phyloP scores from a whole-genome alignment of 2,329 filamentous ascomycete genomes.

The Botryotinia narcissicola region DNA sequence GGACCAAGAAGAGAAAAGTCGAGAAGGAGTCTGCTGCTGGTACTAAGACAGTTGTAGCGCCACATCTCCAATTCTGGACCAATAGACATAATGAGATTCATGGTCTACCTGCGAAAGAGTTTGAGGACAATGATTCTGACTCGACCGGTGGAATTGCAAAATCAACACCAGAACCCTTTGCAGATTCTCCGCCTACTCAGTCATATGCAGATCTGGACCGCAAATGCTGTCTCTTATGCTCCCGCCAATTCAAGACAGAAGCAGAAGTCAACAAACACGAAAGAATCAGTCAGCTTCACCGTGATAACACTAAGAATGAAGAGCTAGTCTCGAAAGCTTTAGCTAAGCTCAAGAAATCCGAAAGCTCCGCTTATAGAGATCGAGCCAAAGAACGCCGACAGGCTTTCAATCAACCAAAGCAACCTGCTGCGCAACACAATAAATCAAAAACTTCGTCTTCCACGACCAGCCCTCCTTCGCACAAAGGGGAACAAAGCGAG shows the following conservation, averaged over 20 bases:
- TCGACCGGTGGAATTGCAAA: slow-evolving; percentile 22
- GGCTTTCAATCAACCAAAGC: slow-evolving; percentile 59
- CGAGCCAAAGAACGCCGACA: slow-evolving; percentile 65
- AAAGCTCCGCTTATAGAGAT: slow-evolving; percentile 45
- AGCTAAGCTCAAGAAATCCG: slow-evolving; percentile 40
- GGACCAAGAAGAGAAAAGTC: slow-evolving; percentile 55
- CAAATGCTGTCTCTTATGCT: slow-evolving; percentile 61
- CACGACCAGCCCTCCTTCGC: slow-evolving; percentile 10
- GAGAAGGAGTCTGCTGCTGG: slow-evolving; percentile 42
- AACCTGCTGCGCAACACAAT: slow-evolving; percentile 45
- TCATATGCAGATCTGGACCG: slow-evolving; percentile 60
- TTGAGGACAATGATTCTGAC: slow-evolving; percentile 35
- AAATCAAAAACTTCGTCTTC: slow-evolving; percentile 35
- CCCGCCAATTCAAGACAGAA: slow-evolving; percentile 54
- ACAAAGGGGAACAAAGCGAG: slow-evolving; percentile 43
- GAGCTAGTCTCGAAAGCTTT: slow-evolving; percentile 44
- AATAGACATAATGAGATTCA: slow-evolving; percentile 68
- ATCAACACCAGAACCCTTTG: slow-evolving; percentile 27
- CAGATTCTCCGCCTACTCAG: slow-evolving; percentile 44
- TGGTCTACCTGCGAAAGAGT: slow-evolving; percentile 46
- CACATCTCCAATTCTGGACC: slow-evolving; percentile 69
- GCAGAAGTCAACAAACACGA: slow-evolving; percentile 59
- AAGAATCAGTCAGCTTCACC: slow-evolving; percentile 55
- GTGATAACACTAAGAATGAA: slow-evolving; percentile 52
- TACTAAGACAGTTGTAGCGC: slow-evolving; percentile 50